Base-by-base conservation (phyloP, 2,329 filamentous ascomycete genomes). In the Ceratocystis diversiconidia region DNA sequence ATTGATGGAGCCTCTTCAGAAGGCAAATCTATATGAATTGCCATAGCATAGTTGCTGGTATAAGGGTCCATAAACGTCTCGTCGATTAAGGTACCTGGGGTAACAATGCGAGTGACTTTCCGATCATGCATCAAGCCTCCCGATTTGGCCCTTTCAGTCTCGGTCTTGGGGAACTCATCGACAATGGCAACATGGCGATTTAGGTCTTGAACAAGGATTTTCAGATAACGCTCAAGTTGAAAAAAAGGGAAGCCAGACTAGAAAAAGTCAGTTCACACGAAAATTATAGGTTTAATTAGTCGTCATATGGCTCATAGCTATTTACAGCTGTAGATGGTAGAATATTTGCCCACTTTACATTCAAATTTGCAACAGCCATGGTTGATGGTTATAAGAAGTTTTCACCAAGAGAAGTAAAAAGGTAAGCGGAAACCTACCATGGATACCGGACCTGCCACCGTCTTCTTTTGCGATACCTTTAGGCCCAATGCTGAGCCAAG, bases 11-110 rank as follows among this genome's bases (percentile, higher is more conserved):
- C 1, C 3, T 28, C 22, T 17, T 3, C 36, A 36, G 25, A 7
- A 36, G 36, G 32, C 25, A 48, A n/a, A 12, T 66, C 68, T 32
- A 88, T 73, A 72, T 95, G 84, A 61, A 97, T 82, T 46, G 89
- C 87, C 73, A 97, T 82, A 43, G 97, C 80, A 74, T 92, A 99
- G 73, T 96, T 97, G 75, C 94, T 96, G 71, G 89, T 85, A 73
- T 89, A 92, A 1, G 91, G 90, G 73, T 97, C 90, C 79, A 99
- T 91, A 74, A 97, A 99, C 71, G 91, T 92, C 76, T 99, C 94
- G 74, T 99, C 94, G 70, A 99, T 96, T 64, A 99, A 79, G 1
- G 94, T 99, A 22, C 94, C 94, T 0, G 94, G 91, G 0, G 94
- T 97, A 72, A 99, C 85, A 70, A 99, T 87, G 66, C 94, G 86